Conservation (phyloP, 2,329 filamentous ascomycete genomes). For the Diaporthe eres region DNA sequence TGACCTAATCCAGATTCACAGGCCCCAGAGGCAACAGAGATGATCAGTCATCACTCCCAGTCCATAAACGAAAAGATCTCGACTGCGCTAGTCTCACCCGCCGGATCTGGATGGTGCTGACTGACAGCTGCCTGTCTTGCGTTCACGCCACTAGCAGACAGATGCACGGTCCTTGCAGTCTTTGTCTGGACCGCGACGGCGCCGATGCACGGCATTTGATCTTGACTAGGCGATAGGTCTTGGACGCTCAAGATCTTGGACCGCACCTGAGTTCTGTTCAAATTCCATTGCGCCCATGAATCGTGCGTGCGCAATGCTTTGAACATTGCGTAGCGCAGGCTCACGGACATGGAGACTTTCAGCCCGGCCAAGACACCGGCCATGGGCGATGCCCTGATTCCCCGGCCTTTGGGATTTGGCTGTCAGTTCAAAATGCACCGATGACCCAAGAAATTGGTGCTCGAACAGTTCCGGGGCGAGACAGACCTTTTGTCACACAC, state of each 20-base stretch:
- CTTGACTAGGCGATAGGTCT: neutral
- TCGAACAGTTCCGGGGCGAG: neutral
- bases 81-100: neutral
- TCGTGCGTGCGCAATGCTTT: neutral
- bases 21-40: neutral
- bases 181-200: slow-evolving; percentile 25
- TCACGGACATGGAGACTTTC: slow-evolving; percentile 10
- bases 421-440: neutral
- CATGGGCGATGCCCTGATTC: neutral
- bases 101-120: slow-evolving; percentile 7
- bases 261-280: neutral
- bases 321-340: neutral
- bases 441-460: neutral
- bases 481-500: neutral
- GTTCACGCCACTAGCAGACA: neutral
- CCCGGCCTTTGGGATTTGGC: too few relatives aligned
- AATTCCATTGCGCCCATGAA: neutral
- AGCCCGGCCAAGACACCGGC: slow-evolving; percentile 5
- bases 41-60: neutral
- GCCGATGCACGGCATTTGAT: slow-evolving; percentile 1
- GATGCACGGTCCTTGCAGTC: slow-evolving; percentile 13
- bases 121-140: neutral
- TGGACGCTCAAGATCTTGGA: too few relatives aligned
- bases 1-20: neutral
- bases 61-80: neutral